These are phyloP conservation scores for Paspalum vaginatum DNA, from an alignment of 176 grass and related monocot species.

Conservation along the genomic window DNA sequence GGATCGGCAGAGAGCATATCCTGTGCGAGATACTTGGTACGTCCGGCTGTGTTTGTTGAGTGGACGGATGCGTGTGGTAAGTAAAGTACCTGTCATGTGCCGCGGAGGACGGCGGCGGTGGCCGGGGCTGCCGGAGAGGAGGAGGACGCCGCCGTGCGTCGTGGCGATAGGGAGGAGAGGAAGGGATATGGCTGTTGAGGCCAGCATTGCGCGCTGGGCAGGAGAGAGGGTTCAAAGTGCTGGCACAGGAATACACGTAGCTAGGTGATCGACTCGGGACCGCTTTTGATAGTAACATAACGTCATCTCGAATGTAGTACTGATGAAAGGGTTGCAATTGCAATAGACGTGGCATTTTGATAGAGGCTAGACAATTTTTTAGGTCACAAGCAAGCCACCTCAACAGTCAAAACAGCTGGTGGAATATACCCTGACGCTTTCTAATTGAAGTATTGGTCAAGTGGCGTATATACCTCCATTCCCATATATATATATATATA, in stretches of 20 bases:
- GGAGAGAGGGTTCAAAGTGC: too few relatives aligned
- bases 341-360: too few relatives aligned
- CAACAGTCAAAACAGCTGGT: too few relatives aligned
- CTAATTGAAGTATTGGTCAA: too few relatives aligned
- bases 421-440: too few relatives aligned
- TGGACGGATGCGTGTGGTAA: background rate
- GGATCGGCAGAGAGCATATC: background rate
- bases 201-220: conserved; percentile 25
- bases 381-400: too few relatives aligned
- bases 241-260: too few relatives aligned
- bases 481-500: too few relatives aligned
- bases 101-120: background rate
- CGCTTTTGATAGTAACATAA: too few relatives aligned
- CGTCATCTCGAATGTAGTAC: background rate
- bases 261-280: too few relatives aligned
- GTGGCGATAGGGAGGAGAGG: background rate
- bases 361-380: too few relatives aligned
- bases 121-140: conserved; percentile 30
- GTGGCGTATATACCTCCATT: too few relatives aligned
- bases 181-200: conserved; percentile 41
- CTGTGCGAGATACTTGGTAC: background rate
- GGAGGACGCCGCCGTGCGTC: background rate
- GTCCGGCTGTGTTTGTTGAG: background rate
- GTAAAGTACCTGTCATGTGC: conserved; percentile 29
- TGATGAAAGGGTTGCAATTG: background rate